Conservation (phyloP, 306 rosid genomes). For the Luffa acutangula region DNA sequence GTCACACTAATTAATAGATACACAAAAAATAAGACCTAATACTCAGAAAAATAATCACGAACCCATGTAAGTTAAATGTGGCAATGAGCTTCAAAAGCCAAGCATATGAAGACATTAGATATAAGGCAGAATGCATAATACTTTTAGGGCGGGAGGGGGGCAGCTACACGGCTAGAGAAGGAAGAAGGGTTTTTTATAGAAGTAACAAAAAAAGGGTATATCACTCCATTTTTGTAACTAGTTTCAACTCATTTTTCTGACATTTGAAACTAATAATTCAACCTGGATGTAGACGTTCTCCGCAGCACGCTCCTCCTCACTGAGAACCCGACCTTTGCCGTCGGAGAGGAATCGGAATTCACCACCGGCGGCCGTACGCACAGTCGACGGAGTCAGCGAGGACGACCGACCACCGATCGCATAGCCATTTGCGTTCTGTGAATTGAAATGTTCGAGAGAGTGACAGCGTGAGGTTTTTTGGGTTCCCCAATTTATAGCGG, state of each 20-base stretch:
- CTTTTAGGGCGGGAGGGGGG: too few relatives aligned
- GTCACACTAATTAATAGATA: not conserved
- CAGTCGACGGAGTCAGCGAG: constrained; percentile 33
- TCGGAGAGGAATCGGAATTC: constrained; percentile 51
- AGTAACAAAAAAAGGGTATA: too few relatives aligned
- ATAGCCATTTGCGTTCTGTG: constrained; percentile 32
- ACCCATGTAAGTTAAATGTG: not conserved
- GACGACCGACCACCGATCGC: constrained; percentile 46
- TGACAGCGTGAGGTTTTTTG: not conserved
- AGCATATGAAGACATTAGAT: not conserved
- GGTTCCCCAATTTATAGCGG: not conserved
- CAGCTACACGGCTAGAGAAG: too few relatives aligned
- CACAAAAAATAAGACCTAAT: not conserved
- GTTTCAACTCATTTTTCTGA: not conserved
- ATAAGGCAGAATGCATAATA: not conserved
- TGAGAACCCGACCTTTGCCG: constrained; percentile 45
- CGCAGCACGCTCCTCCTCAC: constrained; percentile 82
- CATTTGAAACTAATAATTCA: not conserved
- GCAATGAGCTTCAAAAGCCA: not conserved
- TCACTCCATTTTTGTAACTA: not conserved
- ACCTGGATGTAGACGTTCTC: constrained; percentile 89
- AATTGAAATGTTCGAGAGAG: not conserved
- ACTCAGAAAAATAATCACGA: not conserved
- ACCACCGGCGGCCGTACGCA: constrained; percentile 32
- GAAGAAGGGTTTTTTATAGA: too few relatives aligned